These are phyloP conservation scores for Mortierella sp. DNA, from an alignment of 371 early-diverging fungal species.

Conservation along the genomic window DNA sequence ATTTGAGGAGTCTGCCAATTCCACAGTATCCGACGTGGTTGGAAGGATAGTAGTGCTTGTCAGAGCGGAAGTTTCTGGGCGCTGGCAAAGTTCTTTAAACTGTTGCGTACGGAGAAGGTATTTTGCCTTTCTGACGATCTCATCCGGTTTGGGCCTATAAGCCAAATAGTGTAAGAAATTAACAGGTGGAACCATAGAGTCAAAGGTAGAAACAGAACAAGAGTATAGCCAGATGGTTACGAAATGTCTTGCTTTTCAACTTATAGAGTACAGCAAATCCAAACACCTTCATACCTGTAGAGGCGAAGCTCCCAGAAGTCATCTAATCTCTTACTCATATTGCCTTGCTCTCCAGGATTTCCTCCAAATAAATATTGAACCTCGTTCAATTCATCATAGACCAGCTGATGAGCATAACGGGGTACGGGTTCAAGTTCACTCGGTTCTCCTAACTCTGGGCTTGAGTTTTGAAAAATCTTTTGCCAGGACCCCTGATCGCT, in stretches of 20 bases:
- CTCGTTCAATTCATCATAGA: slow-evolving; percentile 73
- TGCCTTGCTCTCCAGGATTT: slow-evolving; percentile 78
- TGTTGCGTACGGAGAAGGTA: slow-evolving; percentile 78
- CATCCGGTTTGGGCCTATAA: slow-evolving; percentile 69
- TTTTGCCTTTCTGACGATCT: slow-evolving; percentile 69
- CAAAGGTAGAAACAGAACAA: background rate
- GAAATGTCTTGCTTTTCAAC: no score
- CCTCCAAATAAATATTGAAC: slow-evolving; percentile 91
- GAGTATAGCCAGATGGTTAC: background rate
- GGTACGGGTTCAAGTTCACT: slow-evolving; percentile 77
- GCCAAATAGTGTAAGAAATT: no score
- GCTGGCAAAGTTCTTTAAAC: slow-evolving; percentile 74
- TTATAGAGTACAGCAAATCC: background rate
- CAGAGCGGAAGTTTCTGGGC: slow-evolving; percentile 37
- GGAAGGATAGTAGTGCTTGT: slow-evolving; percentile 39
- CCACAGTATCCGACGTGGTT: background rate
- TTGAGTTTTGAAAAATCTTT: slow-evolving; percentile 80
- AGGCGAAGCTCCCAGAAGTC: slow-evolving; percentile 90
- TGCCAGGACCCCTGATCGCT: slow-evolving; percentile 75
- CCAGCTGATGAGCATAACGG: slow-evolving; percentile 90
- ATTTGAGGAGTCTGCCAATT: background rate
- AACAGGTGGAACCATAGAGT: no score
- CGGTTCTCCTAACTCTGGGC: slow-evolving; percentile 60
- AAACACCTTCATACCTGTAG: slow-evolving; percentile 61
- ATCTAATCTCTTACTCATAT: slow-evolving; percentile 73